Conservation (phyloP, 1,284 basidiomycete genomes). For the Peniophora sp. region DNA sequence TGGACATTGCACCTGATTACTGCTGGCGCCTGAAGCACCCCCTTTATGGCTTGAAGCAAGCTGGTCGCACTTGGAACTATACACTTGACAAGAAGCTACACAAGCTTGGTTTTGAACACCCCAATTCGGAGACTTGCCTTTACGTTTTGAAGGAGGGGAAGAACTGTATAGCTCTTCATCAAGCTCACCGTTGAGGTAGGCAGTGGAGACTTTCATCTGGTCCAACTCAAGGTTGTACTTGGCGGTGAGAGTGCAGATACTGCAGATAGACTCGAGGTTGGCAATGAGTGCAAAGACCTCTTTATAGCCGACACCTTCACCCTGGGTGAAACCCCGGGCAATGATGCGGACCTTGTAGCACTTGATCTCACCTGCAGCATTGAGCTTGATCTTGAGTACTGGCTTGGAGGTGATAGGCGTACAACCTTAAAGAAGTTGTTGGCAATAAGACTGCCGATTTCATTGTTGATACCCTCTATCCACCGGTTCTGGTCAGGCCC, state of each 20-base stretch:
- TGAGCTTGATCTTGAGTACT: conserved; percentile 25
- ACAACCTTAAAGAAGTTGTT: no score
- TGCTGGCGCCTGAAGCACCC: conserved; percentile 12
- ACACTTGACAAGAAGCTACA: conserved; percentile 8
- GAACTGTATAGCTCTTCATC: conserved; percentile 24
- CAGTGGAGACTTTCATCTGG: conserved; percentile 32
- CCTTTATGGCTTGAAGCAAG: conserved; percentile 20
- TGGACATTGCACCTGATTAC: conserved; percentile 8
- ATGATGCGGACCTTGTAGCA: conserved; percentile 29
- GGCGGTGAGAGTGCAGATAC: conserved; percentile 28
- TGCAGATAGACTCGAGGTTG: conserved; percentile 21
- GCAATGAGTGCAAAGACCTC: conserved; percentile 33
- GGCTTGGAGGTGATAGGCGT: no score
- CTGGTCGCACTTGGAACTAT: conserved; percentile 17
- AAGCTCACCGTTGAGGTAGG: conserved; percentile 30
- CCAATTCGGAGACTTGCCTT: conserved; percentile 12
- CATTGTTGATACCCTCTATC: conserved; percentile 19
- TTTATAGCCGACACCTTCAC: conserved; percentile 28
- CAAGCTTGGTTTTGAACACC: conserved; percentile 11
- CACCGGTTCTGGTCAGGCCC: no score
- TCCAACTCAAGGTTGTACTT: conserved; percentile 23
- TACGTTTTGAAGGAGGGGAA: conserved; percentile 15
- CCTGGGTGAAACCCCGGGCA: conserved; percentile 35
- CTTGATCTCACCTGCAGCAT: conserved; percentile 18
- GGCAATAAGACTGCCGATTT: conserved; percentile 17